phyloP scores from a whole-genome alignment of 2,329 filamentous ascomycete species.

The Seiridium unicorne region DNA sequence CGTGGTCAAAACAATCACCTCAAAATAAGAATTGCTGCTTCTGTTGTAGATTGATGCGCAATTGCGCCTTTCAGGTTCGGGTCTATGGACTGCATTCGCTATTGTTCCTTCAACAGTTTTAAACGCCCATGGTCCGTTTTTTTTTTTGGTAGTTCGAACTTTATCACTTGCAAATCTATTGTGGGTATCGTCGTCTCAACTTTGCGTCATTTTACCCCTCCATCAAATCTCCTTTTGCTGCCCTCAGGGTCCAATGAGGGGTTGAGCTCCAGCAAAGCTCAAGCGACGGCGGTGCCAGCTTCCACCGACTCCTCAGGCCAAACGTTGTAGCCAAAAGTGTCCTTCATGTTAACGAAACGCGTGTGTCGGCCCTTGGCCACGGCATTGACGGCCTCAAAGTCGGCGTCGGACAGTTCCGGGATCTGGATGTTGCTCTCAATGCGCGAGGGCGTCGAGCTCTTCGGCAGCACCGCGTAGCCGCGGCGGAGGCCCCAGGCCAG shows the following conservation, averaged over 20 bases:
- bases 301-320: slow-evolving; percentile 55
- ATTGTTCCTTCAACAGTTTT: neutral
- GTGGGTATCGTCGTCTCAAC: neutral
- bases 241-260: neutral
- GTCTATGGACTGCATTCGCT: neutral
- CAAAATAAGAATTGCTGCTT: too few relatives aligned
- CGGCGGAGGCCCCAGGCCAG: slow-evolving; percentile 65
- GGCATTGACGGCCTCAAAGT: slow-evolving; percentile 61
- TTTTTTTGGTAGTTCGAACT: neutral
- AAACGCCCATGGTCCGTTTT: neutral
- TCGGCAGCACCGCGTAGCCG: slow-evolving; percentile 67
- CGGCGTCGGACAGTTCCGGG: slow-evolving; percentile 52
- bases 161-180: neutral
- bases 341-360: slow-evolving; percentile 80
- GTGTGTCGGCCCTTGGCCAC: slow-evolving; percentile 66
- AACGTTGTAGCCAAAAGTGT: slow-evolving; percentile 73
- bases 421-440: slow-evolving; percentile 64
- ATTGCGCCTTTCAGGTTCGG: too few relatives aligned
- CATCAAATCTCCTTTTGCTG: neutral
- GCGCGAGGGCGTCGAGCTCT: slow-evolving; percentile 65
- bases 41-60: too few relatives aligned
- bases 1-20: too few relatives aligned
- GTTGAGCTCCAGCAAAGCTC: neutral
- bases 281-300: slow-evolving; percentile 15
- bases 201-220: slow-evolving; percentile 6